These are phyloP conservation scores for Cladosporium cucumerinum DNA, from an alignment of 2,329 filamentous ascomycete species.

Conservation along the genomic window DNA sequence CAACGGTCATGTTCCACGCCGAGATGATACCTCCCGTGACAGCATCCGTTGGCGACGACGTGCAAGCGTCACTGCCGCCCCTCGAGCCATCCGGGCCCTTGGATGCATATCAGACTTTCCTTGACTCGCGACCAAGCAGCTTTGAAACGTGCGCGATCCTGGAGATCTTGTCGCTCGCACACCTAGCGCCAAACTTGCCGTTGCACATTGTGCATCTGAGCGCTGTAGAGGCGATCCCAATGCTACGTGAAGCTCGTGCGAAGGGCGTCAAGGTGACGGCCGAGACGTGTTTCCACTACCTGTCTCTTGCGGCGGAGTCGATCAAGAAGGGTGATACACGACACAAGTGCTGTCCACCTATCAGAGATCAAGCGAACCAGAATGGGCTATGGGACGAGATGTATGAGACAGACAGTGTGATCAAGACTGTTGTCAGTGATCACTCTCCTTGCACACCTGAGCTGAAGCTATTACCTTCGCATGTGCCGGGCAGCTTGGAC, in stretches of 20 bases:
- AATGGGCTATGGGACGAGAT: constrained; percentile 80
- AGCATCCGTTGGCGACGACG: constrained; percentile 61
- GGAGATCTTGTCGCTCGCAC: constrained; percentile 77
- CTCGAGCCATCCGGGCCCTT: constrained; percentile 66
- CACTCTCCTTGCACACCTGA: constrained; percentile 96
- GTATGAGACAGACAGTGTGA: constrained; percentile 66
- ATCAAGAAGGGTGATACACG: constrained; percentile 82
- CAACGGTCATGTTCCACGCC: constrained; percentile 97
- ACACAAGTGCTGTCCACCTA: constrained; percentile 94
- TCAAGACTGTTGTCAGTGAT: constrained; percentile 88
- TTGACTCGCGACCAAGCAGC: constrained; percentile 80
- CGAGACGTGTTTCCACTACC: constrained; percentile 94
- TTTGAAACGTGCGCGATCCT: constrained; percentile 91
- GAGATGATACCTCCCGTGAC: constrained; percentile 91
- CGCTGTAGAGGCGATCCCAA: constrained; percentile 80
- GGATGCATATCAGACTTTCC: constrained; percentile 81
- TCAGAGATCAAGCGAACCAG: constrained; percentile 76
- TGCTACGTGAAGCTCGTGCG: constrained; percentile 69
- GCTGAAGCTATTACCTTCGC: constrained; percentile 77
- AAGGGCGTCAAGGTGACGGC: constrained; percentile 81
- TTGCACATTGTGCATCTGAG: constrained; percentile 93
- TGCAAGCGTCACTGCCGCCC: constrained; percentile 48
- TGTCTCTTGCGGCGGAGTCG: constrained; percentile 76
- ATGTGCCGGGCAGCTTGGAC: constrained; percentile 52
- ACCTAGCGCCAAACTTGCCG: constrained; percentile 74